Percentiles rank a stretch among this genome's conserved stretches.
These are phyloP conservation scores for Begonia loranthoides DNA, from an alignment of 306 rosid species.

Conservation along the genomic window DNA sequence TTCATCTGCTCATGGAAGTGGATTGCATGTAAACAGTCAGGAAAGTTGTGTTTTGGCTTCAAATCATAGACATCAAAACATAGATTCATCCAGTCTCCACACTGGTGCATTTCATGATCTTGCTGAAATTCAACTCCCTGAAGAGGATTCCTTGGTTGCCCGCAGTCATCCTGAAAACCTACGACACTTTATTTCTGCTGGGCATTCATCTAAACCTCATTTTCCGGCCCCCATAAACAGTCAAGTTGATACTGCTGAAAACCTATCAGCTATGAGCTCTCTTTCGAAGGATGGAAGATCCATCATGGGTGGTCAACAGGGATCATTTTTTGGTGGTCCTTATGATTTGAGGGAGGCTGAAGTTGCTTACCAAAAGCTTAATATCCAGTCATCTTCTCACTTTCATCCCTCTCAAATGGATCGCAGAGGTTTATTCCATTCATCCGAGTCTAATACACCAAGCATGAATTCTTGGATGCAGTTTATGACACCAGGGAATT, in stretches of 20 bases:
- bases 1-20: conserved; percentile 27
- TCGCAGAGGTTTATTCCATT: conserved; percentile 50
- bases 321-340: conserved; percentile 37
- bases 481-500: conserved; percentile 42
- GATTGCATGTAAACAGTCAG: conserved; percentile 24
- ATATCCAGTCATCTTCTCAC: conserved; percentile 46
- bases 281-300: conserved; percentile 46
- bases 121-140: conserved; percentile 46
- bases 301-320: conserved; percentile 54
- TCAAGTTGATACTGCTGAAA: conserved; percentile 43
- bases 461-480: conserved; percentile 49
- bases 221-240: conserved; percentile 31
- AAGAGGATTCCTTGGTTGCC: conserved; percentile 64
- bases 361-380: conserved; percentile 45
- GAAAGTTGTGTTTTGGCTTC: conserved; percentile 25
- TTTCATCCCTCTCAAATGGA: conserved; percentile 45
- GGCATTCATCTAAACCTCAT: conserved; percentile 41
- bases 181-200: conserved; percentile 37
- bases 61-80: conserved; percentile 34
- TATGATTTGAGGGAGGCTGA: conserved; percentile 55
- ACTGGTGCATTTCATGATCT: conserved; percentile 39
- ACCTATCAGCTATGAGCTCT: conserved; percentile 45
- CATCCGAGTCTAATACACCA: conserved; percentile 49
- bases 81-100: conserved; percentile 35
- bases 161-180: conserved; percentile 36